Evolutionary conservation across 1,139 yeast genomes (phyloP), one percentile per base, ranked within the genome.

Genomic region (Geotrichum histeridarum): DNA sequence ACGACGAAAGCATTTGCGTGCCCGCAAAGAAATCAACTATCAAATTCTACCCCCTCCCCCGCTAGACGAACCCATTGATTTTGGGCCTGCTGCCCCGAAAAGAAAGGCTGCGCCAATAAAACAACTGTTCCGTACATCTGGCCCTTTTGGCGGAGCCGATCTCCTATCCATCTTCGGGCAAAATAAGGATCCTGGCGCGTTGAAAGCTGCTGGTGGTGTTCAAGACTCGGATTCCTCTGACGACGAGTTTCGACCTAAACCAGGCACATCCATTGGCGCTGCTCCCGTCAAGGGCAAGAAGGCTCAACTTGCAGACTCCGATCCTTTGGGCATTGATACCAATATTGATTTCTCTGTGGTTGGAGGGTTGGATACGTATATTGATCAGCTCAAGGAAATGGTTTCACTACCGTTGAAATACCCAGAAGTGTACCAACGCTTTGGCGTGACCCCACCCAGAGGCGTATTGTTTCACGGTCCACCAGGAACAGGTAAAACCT

Each of bases 391-490:
- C 60, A 93, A 94, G 66, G 99, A 94, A 70, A 94, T 94, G 99
- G 95, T 94, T 9, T 90, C 95, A 0, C 73, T 94, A 56, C 99
- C 99, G 0, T 73, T 94, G 59, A 72, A 91, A 55, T 94, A 94
- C 63, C 99, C 99, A 0, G 99, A 94, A 68, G 79, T 94, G 17
- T 94, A 91, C 66, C 89, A 89, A 63, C 83, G 84, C 65, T 94
- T 94, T 67, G 84, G 83, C 54, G 90, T 93, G 37, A 89, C 96
- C 0, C 99, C 99, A 1, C 99, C 99, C 14, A 77, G 99, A 61
- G 99, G 99, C 59, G 99, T 94, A 1, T 72, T 94, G 54, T 94
- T 94, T 73, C 99, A 94, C 71, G 99, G 99, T 42, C 99, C 99
- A 3, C 99, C 99, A 1, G 99, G 99, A 61, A 94, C 99, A 0